Base-by-base conservation (phyloP, 2,329 filamentous ascomycete genomes). In the Penicillium psychrosexuale region DNA sequence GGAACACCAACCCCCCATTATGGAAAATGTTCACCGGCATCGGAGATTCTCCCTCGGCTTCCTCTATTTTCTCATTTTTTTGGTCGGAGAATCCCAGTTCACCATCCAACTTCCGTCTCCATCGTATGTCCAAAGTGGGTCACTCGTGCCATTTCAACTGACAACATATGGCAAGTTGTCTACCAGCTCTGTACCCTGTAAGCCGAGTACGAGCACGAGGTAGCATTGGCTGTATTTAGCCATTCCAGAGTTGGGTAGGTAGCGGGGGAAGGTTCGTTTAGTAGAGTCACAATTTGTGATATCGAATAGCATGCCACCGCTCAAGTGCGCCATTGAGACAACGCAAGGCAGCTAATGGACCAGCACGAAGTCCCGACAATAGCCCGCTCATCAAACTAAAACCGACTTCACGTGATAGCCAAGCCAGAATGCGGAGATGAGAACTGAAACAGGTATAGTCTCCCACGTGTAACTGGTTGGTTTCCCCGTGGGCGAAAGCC, bases 381-480 rank as follows among this genome's bases (percentile, higher is more conserved):
- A 24, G 6, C 5, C 51, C 44, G 51, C 13, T 42, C 13, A 19
- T 48, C 37, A 24, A 2, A 19, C 11, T 19, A 8, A 39, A 39
- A 48, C 13, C 15, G 7, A 8, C 27, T 27, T 28, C 44, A 47
- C 36, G 44, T 47, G 34, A 39, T 9, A 12, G 33, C 45, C 45
- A 48, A 49, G 45, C 24, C 3, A 17, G 8, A 53, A 24, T 11
- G 36, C 37, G 51, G 51, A 49, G 44, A 37, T 53, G 37, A 49
- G 36, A 37, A n/a, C 8, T 31, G 8, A 45, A 2, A 17, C 3
- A 15, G n/a, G n/a, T 17, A 3, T 3, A 19, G 17, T 8, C 5
- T 2, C 24, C 11, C 9, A 7, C 5, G 8, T 54, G 27, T 51
- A 49, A 45, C 3, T 54, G 52, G 52, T 17, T 45, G 8, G 7